Conservation (phyloP, 1,284 basidiomycete genomes). For the Tilletia caries region DNA sequence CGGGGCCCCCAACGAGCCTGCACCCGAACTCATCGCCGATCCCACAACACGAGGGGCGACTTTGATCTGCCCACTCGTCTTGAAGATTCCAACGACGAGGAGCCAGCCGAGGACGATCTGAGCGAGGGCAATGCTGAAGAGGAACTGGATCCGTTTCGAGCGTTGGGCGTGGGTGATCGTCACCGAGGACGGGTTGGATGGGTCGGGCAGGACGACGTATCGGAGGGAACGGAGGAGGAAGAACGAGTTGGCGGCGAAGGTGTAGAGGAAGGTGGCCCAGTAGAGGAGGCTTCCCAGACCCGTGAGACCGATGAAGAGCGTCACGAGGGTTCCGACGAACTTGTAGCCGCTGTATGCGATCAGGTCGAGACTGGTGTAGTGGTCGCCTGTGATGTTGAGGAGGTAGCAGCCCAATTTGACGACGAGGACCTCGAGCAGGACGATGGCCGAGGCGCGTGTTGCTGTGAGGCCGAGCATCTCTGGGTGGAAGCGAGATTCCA, state of each 20-base stretch:
- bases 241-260: slow-evolving; percentile 83
- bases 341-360: slow-evolving; percentile 87
- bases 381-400: slow-evolving; percentile 74
- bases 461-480: slow-evolving; percentile 82
- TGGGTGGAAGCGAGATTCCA: slow-evolving; percentile 80
- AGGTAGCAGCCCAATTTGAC: slow-evolving; percentile 89
- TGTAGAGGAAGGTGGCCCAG: slow-evolving; percentile 73
- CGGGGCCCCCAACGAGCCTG: background rate
- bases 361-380: slow-evolving; percentile 59
- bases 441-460: slow-evolving; percentile 64
- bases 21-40: background rate
- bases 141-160: slow-evolving; percentile 74
- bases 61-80: slow-evolving; percentile 1
- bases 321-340: slow-evolving; percentile 65
- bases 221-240: slow-evolving; percentile 89
- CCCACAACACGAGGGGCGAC: background rate
- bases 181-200: slow-evolving; percentile 57
- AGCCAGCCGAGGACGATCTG: slow-evolving; percentile 62
- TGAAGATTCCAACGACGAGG: slow-evolving; percentile 42
- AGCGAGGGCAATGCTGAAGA: slow-evolving; percentile 69
- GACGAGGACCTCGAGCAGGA: slow-evolving; percentile 69
- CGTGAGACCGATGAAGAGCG: slow-evolving; percentile 37
- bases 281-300: slow-evolving; percentile 62
- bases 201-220: slow-evolving; percentile 78
- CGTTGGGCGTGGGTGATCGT: slow-evolving; percentile 77